phyloP scores from a whole-genome alignment of 805 yeast species.

The Lipomyces sp. region DNA sequence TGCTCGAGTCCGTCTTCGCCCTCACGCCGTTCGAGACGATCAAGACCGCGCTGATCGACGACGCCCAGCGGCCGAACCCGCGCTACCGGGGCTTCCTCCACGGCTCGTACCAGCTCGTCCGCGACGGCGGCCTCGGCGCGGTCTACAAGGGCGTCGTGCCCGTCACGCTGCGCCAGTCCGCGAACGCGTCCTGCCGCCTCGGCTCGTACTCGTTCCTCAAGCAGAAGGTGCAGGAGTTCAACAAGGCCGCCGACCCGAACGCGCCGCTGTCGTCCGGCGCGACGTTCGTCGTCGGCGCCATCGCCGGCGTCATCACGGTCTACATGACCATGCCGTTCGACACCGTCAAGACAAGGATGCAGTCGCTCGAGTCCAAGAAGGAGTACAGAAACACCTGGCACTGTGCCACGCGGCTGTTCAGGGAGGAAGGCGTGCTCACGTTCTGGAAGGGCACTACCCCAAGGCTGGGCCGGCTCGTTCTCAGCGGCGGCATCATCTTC shows the following conservation, averaged over 20 bases:
- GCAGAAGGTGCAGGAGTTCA: slow-evolving; percentile 28
- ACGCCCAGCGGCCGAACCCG: slow-evolving; percentile 72
- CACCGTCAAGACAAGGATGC: slow-evolving; percentile 96
- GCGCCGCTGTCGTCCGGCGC: slow-evolving; percentile 72
- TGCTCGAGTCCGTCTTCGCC: slow-evolving; percentile 84
- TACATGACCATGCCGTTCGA: slow-evolving; percentile 94
- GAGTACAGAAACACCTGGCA: slow-evolving; percentile 71
- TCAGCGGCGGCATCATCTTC: slow-evolving; percentile 96
- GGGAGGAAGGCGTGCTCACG: slow-evolving; percentile 82
- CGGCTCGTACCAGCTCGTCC: slow-evolving; percentile 63
- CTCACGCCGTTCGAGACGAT: slow-evolving; percentile 97
- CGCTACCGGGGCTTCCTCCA: slow-evolving; percentile 61
- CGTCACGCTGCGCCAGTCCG: slow-evolving; percentile 91
- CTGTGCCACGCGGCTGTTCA: slow-evolving; percentile 77
- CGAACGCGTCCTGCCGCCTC: slow-evolving; percentile 90
- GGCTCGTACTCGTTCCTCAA: slow-evolving; percentile 92
- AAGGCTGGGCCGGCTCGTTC: slow-evolving; percentile 81
- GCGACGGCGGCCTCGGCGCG: slow-evolving; percentile 78
- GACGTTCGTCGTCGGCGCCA: slow-evolving; percentile 86
- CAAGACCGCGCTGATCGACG: slow-evolving; percentile 93
- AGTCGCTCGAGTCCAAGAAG: slow-evolving; percentile 73
- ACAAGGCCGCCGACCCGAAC: slow-evolving; percentile 46
- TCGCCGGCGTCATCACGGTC: slow-evolving; percentile 86
- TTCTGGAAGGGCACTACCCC: slow-evolving; percentile 99
- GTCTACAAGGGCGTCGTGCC: slow-evolving; percentile 88